Evolutionary conservation across 2,329 filamentous ascomycete genomes (phyloP).

Genomic region (Trichoderma sp.): DNA sequence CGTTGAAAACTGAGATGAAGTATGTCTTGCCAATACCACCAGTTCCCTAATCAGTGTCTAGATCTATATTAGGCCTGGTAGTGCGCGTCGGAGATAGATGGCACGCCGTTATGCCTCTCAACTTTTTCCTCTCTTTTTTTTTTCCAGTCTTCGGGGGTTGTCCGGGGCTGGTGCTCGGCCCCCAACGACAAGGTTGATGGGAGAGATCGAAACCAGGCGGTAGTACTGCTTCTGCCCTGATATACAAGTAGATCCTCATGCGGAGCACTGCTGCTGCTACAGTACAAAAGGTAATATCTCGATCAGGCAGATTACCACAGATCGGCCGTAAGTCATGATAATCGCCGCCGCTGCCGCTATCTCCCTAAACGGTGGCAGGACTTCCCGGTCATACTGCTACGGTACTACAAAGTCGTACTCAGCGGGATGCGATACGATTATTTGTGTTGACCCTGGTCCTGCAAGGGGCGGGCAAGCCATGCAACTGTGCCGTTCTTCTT

Average conservation of each 20-base stretch:
- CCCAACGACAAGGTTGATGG: constrained; percentile 6
- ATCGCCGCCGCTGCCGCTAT: not conserved
- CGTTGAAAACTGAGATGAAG: not conserved
- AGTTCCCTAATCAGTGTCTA: not conserved
- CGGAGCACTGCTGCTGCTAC: not conserved
- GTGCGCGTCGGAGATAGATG: constrained; percentile 1
- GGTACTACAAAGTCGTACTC: not conserved
- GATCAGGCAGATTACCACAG: not conserved
- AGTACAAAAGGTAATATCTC: not conserved
- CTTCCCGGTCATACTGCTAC: not conserved
- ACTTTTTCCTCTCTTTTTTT: not conserved
- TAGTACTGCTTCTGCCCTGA: not conserved
- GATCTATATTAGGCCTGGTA: not conserved
- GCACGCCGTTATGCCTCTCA: not conserved
- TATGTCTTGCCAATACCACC: not conserved
- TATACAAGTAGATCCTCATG: no score
- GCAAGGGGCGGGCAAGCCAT: constrained; percentile 22
- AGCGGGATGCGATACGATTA: not conserved
- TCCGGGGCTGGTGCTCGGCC: not conserved
- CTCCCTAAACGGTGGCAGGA: not conserved
- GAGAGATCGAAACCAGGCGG: constrained; percentile 6
- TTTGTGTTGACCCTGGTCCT: constrained; percentile 7
- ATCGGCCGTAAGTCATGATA: not conserved
- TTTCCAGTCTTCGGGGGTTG: not conserved
- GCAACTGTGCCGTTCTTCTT: constrained; percentile 15